Conservation (phyloP, 768 basidiomycete genomes). For the Boletus barrowsii region DNA sequence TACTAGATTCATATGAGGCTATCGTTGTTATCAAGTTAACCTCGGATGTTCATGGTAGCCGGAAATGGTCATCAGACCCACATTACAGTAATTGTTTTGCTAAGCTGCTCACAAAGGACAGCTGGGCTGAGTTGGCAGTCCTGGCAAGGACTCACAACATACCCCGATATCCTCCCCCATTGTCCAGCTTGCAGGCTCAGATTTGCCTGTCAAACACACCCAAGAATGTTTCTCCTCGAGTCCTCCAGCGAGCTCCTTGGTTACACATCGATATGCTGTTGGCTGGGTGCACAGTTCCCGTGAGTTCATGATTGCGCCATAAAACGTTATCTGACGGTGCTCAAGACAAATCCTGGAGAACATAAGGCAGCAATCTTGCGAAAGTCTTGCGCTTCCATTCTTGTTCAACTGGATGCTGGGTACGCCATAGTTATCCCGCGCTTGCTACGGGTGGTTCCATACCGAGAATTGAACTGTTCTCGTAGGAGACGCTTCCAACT, state of each 20-base stretch:
- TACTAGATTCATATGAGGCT: too few species aligned
- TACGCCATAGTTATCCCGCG: slow-evolving; percentile 36
- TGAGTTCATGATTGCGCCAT: slow-evolving; percentile 40
- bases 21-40: too few species aligned
- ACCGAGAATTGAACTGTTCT: slow-evolving; percentile 6
- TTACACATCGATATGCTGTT: slow-evolving; percentile 68
- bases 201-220: background rate
- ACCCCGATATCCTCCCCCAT: slow-evolving; percentile 9
- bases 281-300: slow-evolving; percentile 90
- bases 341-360: slow-evolving; percentile 83
- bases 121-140: too few species aligned
- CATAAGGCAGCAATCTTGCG: slow-evolving; percentile 68
- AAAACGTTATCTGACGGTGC: slow-evolving; percentile 8
- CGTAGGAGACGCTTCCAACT: slow-evolving; percentile 87
- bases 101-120: too few species aligned
- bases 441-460: background rate
- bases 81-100: too few species aligned
- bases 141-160: slow-evolving; percentile 1
- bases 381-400: slow-evolving; percentile 91
- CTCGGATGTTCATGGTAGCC: too few species aligned
- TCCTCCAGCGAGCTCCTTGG: slow-evolving; percentile 63
- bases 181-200: background rate
- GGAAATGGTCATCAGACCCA: too few species aligned
- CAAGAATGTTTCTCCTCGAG: slow-evolving; percentile 18
- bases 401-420: slow-evolving; percentile 91